Base-by-base conservation (phyloP, 352 stramenopile genomes). In the Phytopythium chamaehyphon region DNA sequence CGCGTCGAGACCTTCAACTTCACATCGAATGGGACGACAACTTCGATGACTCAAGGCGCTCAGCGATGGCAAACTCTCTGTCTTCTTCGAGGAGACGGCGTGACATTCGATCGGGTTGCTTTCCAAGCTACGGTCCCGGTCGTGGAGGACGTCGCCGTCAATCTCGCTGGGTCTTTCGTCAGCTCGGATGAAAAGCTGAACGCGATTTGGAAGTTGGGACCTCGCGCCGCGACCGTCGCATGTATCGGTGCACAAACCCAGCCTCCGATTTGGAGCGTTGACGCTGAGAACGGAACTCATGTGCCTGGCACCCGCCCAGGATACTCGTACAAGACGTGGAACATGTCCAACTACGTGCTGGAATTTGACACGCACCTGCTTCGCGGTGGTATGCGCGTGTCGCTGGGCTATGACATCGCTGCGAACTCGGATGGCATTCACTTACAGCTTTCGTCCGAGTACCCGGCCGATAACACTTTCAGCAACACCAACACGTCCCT, bases 371-470 rank as follows among this genome's bases (percentile, higher is more conserved):
- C 57, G 12, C 36, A 66, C 33, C 55, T 69, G 42, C 46, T 62
- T 18, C 57, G 53, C 40, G 61, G 57, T 6, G 61, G 57, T 15
- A 47, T 47, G 24, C 46, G 51, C 16, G 63, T 62, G 19, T 59
- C 57, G 10, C 46, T 69, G 26, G 56, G 51, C 14, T 69, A 62
- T 51, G 51, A 64, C 40, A 38, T 69, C 11, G 39, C 56, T 12
- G 47, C 40, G n/a, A 69, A 64, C 33, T 48, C 49, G 6, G 61
- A 69, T n/a, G 56, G 56, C 18, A 55, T 69, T n/a, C 61, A 69
- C 44, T 55, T 69, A 43, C 61, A 69, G 51, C 44, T 69, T 31
- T 48, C 61, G n/a, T 65, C 61, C 23, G 61, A 69, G 46, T 69
- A 69, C 28, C 61, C 61, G 19, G 52, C 21, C 45, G 52, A 51